phyloP scores from a whole-genome alignment of 495 filamentous ascomycete species.

The Hamigera avellanea region DNA sequence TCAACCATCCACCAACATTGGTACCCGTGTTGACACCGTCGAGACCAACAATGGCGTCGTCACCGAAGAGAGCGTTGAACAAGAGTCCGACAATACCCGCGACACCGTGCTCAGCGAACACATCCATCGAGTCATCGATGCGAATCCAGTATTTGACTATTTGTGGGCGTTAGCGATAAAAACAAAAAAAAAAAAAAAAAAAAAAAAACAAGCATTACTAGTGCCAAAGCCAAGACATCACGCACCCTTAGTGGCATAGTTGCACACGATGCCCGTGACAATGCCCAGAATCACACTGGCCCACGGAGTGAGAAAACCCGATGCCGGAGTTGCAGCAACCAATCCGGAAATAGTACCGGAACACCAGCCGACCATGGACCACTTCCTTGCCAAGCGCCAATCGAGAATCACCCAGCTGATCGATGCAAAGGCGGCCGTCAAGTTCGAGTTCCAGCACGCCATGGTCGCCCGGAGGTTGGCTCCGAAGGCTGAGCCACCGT shows the following conservation, averaged over 20 bases:
- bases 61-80: slow-evolving; percentile 86
- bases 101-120: slow-evolving; percentile 95
- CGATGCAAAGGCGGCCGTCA: slow-evolving; percentile 80
- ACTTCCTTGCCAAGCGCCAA: slow-evolving; percentile 89
- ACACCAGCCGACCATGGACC: slow-evolving; percentile 99
- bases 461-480: slow-evolving; percentile 90
- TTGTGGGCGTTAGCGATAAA: background rate
- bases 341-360: slow-evolving; percentile 85
- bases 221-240: no score
- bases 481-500: slow-evolving; percentile 94
- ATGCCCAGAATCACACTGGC: slow-evolving; percentile 77
- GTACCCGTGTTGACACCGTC: slow-evolving; percentile 81
- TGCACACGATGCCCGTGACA: slow-evolving; percentile 74
- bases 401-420: slow-evolving; percentile 89
- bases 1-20: slow-evolving; percentile 66
- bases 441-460: slow-evolving; percentile 95
- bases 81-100: slow-evolving; percentile 87
- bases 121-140: slow-evolving; percentile 95
- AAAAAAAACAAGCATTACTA: slow-evolving; percentile 6
- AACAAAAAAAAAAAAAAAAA: slow-evolving; percentile 12
- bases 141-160: slow-evolving; percentile 86
- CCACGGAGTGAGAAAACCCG: slow-evolving; percentile 83
- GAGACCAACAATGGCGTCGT: slow-evolving; percentile 80
- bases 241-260: slow-evolving; percentile 90
- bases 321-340: slow-evolving; percentile 84